Base-by-base conservation (phyloP, 345 rosid genomes). In the Eucalyptus tenuipes region DNA sequence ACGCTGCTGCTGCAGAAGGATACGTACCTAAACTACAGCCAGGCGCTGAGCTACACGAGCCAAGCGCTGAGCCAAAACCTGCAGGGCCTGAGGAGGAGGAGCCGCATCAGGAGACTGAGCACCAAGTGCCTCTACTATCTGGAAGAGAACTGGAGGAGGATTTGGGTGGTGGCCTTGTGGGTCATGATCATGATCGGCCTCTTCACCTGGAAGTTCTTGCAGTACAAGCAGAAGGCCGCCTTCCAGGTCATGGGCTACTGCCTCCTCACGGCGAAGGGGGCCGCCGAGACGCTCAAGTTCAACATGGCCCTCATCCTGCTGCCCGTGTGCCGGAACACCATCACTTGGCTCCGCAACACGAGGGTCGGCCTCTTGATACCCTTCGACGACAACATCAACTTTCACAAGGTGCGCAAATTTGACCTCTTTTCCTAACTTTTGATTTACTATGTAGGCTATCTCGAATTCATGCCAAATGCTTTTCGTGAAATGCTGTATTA, bases 51-150 rank as follows among this genome's bases (percentile, higher is more conserved):
- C 92, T 97, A 98, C 92, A 98, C 99, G 7, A 98, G 99, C 92
- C 99, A 98, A 91, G 99, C 99, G 85, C 89, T 98, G 90, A 98
- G 99, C 94, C 99, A 98, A 91, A 98, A 98, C 90, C 93, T 98
- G 47, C 99, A 97, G 86, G 99, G 99, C n/a, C 82, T 98, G 84
- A 92, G 98, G 85, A 91, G 89, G 85, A 94, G 91, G 85, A 92
- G 92, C 87, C 91, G 92, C 61, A 93, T 98, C 48, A 93, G 91
- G 89, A 91, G 98, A 88, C 87, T 94, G 86, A 91, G 98, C 93
- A 91, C 90, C 45, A 90, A 93, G 84, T 87, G 91, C 6, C 50
- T 94, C 17, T 98, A 98, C 86, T 96, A 92, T 90, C 87, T 95
- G 64, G 95, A 96, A 91, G 98, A 97, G 91, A 97, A 98, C 87